These are phyloP conservation scores for Penicillium italicum DNA, from an alignment of 2,329 filamentous ascomycete species.

Conservation along the genomic window DNA sequence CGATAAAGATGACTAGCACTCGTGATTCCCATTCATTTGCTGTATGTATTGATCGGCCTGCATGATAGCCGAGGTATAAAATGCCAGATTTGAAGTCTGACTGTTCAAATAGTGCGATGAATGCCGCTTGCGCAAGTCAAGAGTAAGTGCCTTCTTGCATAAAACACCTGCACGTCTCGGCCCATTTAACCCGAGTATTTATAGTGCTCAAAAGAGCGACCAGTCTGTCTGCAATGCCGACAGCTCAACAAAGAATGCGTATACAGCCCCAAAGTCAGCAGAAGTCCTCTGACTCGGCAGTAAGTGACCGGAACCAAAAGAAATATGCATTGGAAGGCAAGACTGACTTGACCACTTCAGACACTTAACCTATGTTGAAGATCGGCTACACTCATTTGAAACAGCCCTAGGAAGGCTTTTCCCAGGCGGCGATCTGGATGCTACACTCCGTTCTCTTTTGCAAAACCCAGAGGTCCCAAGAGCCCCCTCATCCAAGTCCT, in stretches of 20 bases:
- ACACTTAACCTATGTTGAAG: slow-evolving; percentile 41
- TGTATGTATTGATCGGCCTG: slow-evolving; percentile 26
- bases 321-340: slow-evolving; percentile 1
- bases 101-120: slow-evolving; percentile 35
- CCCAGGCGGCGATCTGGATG: slow-evolving; percentile 40
- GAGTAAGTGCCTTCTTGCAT: slow-evolving; percentile 23
- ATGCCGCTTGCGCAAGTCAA: slow-evolving; percentile 41
- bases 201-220: slow-evolving; percentile 44
- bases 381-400: slow-evolving; percentile 39
- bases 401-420: slow-evolving; percentile 38
- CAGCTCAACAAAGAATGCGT: slow-evolving; percentile 42
- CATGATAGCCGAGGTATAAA: slow-evolving; percentile 4
- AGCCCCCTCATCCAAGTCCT: slow-evolving; percentile 35
- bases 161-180: background rate
- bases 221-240: slow-evolving; percentile 38
- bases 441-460: slow-evolving; percentile 37
- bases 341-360: slow-evolving; percentile 23
- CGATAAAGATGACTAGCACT: slow-evolving; percentile 39
- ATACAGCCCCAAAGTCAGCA: slow-evolving; percentile 42
- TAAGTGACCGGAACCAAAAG: slow-evolving; percentile 20
- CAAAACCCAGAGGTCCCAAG: slow-evolving; percentile 36
- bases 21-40: slow-evolving; percentile 42
- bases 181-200: slow-evolving; percentile 2
- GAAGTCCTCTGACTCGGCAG: slow-evolving; percentile 43
- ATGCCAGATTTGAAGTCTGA: background rate